phyloP scores from a whole-genome alignment of 768 basidiomycete species.

The Cystobasidium tubakii region DNA sequence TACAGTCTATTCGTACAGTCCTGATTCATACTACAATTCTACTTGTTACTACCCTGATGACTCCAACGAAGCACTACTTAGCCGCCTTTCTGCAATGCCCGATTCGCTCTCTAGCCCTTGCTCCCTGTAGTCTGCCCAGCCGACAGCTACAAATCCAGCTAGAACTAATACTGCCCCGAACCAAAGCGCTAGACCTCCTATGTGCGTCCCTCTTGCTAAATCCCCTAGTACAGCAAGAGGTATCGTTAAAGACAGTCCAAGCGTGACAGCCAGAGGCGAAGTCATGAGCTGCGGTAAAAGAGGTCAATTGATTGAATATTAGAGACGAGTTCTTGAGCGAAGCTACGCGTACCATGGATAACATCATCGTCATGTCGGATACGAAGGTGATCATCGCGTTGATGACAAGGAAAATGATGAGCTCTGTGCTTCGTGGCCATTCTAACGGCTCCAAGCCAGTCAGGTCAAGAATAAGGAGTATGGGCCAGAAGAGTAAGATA shows the following conservation, averaged over 20 bases:
- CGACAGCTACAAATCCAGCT: conserved; percentile 30
- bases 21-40: neutral
- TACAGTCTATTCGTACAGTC: neutral
- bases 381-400: conserved; percentile 54
- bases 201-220: conserved; percentile 22
- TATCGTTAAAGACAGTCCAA: conserved; percentile 88
- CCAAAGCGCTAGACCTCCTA: conserved; percentile 15
- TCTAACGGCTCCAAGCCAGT: conserved; percentile 68
- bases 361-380: neutral
- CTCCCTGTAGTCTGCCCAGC: conserved; percentile 14
- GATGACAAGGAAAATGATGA: conserved; percentile 55
- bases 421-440: conserved; percentile 57
- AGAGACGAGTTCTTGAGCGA: too few relatives aligned
- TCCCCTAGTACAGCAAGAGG: conserved; percentile 59
- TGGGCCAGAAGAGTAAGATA: conserved; percentile 66
- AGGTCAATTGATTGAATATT: too few relatives aligned
- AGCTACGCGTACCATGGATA: neutral
- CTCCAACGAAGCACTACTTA: neutral
- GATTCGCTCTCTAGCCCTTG: neutral
- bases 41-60: neutral
- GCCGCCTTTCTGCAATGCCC: neutral
- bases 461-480: conserved; percentile 69
- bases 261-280: conserved; percentile 83
- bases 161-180: conserved; percentile 29
- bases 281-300: conserved; percentile 65